Conservation (phyloP, 306 rosid genomes). For the Urtica urens region DNA sequence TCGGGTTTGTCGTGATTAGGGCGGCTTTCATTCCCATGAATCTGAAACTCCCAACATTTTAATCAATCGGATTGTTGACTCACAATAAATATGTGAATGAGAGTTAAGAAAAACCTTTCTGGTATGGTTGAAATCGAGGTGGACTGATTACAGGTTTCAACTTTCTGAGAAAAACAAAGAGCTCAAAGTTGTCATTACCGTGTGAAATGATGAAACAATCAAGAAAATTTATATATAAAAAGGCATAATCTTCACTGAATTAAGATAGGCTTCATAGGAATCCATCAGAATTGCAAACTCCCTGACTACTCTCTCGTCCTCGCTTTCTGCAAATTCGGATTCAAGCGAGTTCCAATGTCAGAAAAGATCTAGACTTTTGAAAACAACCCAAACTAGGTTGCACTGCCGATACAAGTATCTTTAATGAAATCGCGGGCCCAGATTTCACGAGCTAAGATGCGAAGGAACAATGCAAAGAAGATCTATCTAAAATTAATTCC, state of each 20-base stretch:
- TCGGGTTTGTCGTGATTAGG: constrained; percentile 44
- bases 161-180: constrained; percentile 36
- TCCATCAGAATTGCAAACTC: constrained; percentile 71
- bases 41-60: constrained; percentile 24
- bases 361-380: neutral
- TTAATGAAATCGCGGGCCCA: too few relatives aligned
- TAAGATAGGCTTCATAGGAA: constrained; percentile 31
- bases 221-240: neutral
- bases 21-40: constrained; percentile 96
- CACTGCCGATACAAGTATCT: too few relatives aligned
- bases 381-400: too few relatives aligned
- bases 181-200: neutral
- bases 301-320: constrained; percentile 67
- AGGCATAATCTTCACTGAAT: constrained; percentile 24
- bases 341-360: constrained; percentile 39
- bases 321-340: constrained; percentile 64
- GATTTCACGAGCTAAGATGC: too few relatives aligned
- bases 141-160: constrained; percentile 16
- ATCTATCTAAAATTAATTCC: too few relatives aligned
- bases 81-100: neutral
- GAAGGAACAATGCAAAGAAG: too few relatives aligned
- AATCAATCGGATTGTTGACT: neutral
- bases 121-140: constrained; percentile 32
- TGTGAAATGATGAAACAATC: neutral
- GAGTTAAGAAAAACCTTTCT: constrained; percentile 43